Conservation (phyloP, 73 alveolate species). For the Paramecium bursaria region DNA sequence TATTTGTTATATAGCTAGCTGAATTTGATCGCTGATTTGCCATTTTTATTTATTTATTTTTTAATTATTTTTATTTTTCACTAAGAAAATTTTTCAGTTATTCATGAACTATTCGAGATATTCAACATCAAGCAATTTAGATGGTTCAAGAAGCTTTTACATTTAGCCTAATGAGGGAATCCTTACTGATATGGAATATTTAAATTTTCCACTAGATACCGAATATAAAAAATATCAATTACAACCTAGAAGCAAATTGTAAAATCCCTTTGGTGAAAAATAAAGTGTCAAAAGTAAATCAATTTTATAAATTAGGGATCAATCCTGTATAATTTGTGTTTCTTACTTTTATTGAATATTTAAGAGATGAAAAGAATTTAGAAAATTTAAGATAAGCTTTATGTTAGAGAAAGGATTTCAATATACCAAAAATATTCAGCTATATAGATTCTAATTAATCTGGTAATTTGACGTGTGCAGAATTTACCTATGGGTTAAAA, state of each 20-base stretch:
- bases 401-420: neutral
- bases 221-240: neutral
- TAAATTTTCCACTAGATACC: constrained; percentile 9
- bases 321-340: constrained; percentile 9
- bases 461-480: neutral
- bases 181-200: constrained; percentile 46
- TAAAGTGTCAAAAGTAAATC: too few relatives aligned
- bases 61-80: too few relatives aligned
- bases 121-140: too few relatives aligned
- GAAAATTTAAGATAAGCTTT: neutral
- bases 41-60: too few relatives aligned
- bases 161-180: too few relatives aligned
- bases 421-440: neutral
- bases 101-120: too few relatives aligned
- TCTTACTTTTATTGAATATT: neutral
- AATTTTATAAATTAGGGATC: neutral
- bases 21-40: constrained; percentile 24
- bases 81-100: too few relatives aligned
- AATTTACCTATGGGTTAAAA: neutral
- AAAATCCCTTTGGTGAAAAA: too few relatives aligned
- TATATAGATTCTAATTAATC: neutral
- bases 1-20: constrained; percentile 20
- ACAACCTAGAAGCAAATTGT: neutral
- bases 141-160: too few relatives aligned
- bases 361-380: neutral